These are phyloP conservation scores for Anaeromyces robustus DNA, from an alignment of 192 early-diverging fungal species.

Conservation along the genomic window DNA sequence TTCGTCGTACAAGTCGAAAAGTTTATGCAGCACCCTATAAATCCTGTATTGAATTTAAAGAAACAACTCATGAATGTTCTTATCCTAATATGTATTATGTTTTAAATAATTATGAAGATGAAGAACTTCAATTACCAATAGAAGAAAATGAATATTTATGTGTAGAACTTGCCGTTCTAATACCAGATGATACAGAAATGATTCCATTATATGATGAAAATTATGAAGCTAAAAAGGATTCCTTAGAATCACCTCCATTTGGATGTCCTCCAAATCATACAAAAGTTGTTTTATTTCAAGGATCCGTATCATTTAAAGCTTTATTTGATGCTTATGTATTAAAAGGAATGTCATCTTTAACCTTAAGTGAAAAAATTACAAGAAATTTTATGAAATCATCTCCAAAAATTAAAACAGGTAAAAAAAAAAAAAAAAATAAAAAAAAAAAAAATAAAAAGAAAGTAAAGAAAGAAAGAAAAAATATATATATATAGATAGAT, in stretches of 20 bases:
- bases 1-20: slow-evolving; percentile 55
- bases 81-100: slow-evolving; percentile 86
- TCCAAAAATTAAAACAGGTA: not conserved
- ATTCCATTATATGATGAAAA: slow-evolving; percentile 8
- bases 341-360: slow-evolving; percentile 30
- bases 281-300: slow-evolving; percentile 72
- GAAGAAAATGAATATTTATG: slow-evolving; percentile 75
- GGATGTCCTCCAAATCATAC: slow-evolving; percentile 37
- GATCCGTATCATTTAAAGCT: slow-evolving; percentile 71
- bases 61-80: slow-evolving; percentile 71
- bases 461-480: slow-evolving; percentile 1
- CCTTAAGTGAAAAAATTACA: slow-evolving; percentile 41
- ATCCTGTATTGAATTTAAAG: slow-evolving; percentile 79
- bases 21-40: slow-evolving; percentile 84
- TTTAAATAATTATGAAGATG: slow-evolving; percentile 81
- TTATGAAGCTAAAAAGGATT: not conserved
- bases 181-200: slow-evolving; percentile 34
- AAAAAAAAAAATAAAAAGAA: not conserved
- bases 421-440: too few species aligned
- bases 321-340: slow-evolving; percentile 72
- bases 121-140: slow-evolving; percentile 75
- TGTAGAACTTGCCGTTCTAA: slow-evolving; percentile 67
- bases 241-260: slow-evolving; percentile 15
- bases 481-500: too few species aligned
- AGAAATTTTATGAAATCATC: slow-evolving; percentile 22